These are phyloP conservation scores for Parathielavia appendiculata DNA, from an alignment of 495 filamentous ascomycete genomes.

Conservation along the genomic window DNA sequence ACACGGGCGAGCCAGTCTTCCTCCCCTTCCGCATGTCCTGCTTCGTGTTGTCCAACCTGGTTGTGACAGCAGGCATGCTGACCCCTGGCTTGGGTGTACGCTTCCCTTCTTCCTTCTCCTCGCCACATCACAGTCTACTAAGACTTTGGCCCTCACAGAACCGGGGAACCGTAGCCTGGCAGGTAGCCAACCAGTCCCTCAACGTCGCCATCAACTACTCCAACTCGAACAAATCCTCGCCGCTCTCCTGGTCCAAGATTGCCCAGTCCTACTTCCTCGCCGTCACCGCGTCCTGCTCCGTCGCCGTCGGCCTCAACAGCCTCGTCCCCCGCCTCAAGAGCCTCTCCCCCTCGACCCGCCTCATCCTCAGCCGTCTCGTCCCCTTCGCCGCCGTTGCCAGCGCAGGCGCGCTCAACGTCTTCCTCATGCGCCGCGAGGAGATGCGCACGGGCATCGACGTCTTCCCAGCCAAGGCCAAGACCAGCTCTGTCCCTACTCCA, in stretches of 20 bases:
- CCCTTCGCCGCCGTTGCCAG: slow-evolving; percentile 92
- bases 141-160: slow-evolving; percentile 47
- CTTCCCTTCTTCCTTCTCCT: slow-evolving; percentile 17
- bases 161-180: slow-evolving; percentile 86
- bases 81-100: slow-evolving; percentile 71
- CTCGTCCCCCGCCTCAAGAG: slow-evolving; percentile 79
- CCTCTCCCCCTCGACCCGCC: slow-evolving; percentile 64
- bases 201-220: slow-evolving; percentile 96
- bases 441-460: slow-evolving; percentile 91
- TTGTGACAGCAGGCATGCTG: slow-evolving; percentile 98
- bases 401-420: slow-evolving; percentile 88
- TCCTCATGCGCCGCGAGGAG: slow-evolving; percentile 95
- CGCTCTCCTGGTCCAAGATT: slow-evolving; percentile 72
- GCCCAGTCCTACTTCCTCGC: slow-evolving; percentile 86
- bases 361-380: slow-evolving; percentile 74
- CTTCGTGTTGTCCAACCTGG: slow-evolving; percentile 87
- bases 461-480: slow-evolving; percentile 59
- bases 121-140: slow-evolving; percentile 3
- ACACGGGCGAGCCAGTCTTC: slow-evolving; percentile 87
- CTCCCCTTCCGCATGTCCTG: slow-evolving; percentile 96
- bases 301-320: slow-evolving; percentile 86
- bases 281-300: slow-evolving; percentile 85
- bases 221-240: slow-evolving; percentile 95
- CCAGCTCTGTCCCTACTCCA: slow-evolving; percentile 23
- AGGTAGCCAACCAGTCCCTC: slow-evolving; percentile 93